phyloP scores from a whole-genome alignment of 1,284 basidiomycete species.

The Flammula alnicola region DNA sequence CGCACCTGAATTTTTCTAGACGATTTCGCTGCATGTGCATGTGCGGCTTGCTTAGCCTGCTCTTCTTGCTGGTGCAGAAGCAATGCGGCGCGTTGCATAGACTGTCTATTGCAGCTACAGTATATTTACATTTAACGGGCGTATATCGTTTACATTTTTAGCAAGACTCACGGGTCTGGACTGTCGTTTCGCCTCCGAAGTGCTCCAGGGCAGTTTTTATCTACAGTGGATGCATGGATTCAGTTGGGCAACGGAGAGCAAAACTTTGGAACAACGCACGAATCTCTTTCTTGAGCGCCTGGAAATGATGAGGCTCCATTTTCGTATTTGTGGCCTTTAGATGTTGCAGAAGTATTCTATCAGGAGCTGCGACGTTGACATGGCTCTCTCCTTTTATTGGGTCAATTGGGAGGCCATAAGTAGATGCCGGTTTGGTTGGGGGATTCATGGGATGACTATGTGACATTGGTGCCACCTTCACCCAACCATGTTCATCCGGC shows the following conservation, averaged over 20 bases:
- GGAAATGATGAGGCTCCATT: background rate
- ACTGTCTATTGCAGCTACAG: background rate
- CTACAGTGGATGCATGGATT: too few species aligned
- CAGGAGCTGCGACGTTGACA: background rate
- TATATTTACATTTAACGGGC: background rate
- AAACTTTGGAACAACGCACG: background rate
- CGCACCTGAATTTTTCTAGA: too few species aligned
- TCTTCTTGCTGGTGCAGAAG: too few species aligned
- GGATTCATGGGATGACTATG: background rate
- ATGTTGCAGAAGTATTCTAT: background rate
- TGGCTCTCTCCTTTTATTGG: background rate
- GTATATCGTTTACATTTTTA: background rate
- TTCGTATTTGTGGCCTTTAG: background rate
- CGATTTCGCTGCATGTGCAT: background rate
- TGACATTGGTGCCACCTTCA: background rate
- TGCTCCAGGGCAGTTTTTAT: background rate
- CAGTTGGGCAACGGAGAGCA: background rate
- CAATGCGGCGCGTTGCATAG: background rate
- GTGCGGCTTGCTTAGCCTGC: background rate
- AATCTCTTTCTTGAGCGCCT: background rate
- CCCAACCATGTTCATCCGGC: background rate
- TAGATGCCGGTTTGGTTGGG: background rate
- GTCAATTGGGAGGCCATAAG: background rate
- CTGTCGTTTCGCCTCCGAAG: background rate
- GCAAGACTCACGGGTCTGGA: background rate